These are phyloP conservation scores for Arthroderma uncinatum DNA, from an alignment of 2,329 filamentous ascomycete genomes.

Conservation along the genomic window DNA sequence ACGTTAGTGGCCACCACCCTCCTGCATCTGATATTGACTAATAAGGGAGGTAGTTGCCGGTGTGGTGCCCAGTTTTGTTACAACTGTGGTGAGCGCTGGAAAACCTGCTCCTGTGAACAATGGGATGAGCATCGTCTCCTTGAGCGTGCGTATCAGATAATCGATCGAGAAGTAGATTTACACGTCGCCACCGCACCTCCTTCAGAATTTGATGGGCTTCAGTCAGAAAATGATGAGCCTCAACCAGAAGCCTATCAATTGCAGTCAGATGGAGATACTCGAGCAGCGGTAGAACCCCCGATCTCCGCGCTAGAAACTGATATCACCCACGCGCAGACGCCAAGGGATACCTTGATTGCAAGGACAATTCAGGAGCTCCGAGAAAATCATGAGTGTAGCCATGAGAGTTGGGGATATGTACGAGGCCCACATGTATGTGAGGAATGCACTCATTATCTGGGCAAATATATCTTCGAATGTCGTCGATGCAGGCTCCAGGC, in stretches of 20 bases:
- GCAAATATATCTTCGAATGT: slow-evolving; percentile 7
- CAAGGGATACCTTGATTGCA: background rate
- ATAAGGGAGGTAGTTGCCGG: background rate
- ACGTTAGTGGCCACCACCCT: slow-evolving; percentile 15
- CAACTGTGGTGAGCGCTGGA: background rate
- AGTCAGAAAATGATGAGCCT: background rate
- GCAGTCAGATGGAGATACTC: background rate
- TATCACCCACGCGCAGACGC: background rate
- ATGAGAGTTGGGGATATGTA: slow-evolving; percentile 1
- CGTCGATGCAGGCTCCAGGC: slow-evolving; percentile 8
- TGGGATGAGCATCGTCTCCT: background rate
- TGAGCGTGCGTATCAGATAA: background rate
- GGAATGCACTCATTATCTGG: background rate
- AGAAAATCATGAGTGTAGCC: slow-evolving; percentile 8
- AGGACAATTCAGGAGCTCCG: slow-evolving; percentile 4
- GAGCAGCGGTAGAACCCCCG: background rate
- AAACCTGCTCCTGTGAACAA: slow-evolving; percentile 1
- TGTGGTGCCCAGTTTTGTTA: slow-evolving; percentile 5
- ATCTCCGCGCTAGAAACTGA: background rate
- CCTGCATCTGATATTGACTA: too few species aligned
- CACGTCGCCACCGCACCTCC: background rate
- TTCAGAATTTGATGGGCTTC: background rate
- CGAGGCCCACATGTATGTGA: slow-evolving; percentile 3
- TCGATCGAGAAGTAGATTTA: slow-evolving; percentile 1
- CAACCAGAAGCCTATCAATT: background rate